These are phyloP conservation scores for Colletotrichum sp. DNA, from an alignment of 2,329 filamentous ascomycete species.

Conservation along the genomic window DNA sequence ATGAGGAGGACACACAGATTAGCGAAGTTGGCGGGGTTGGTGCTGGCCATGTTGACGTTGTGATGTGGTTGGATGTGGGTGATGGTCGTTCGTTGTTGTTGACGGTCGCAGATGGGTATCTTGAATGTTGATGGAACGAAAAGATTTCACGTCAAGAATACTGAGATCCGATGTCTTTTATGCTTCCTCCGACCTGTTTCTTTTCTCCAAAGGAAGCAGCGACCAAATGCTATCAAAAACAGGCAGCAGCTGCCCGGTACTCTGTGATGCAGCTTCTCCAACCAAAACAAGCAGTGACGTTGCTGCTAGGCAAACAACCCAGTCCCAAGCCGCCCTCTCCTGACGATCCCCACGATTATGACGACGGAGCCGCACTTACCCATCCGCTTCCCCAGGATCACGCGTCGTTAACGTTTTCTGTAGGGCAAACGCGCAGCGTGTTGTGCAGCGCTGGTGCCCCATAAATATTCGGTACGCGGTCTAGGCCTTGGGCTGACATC, in stretches of 20 bases:
- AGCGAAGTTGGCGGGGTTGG: not conserved
- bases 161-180: not conserved
- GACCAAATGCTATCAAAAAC: not conserved
- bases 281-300: not conserved
- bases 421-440: too few species aligned
- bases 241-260: not conserved
- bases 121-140: not conserved
- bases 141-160: rapidly evolving
- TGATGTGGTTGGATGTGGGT: not conserved
- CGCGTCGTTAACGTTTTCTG: not conserved
- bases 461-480: not conserved
- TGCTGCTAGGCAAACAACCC: not conserved
- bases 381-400: not conserved
- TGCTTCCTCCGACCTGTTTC: not conserved
- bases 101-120: not conserved
- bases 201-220: too few species aligned
- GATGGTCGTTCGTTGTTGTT: not conserved
- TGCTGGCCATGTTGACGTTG: not conserved
- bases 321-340: not conserved
- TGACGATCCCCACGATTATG: slow-evolving; percentile 4
- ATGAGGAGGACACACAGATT: not conserved
- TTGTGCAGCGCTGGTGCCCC: not conserved
- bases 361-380: not conserved
- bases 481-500: not conserved
- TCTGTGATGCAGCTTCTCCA: not conserved